phyloP scores from a whole-genome alignment of 1,139 yeast genomes.

The Pichia sp. region DNA sequence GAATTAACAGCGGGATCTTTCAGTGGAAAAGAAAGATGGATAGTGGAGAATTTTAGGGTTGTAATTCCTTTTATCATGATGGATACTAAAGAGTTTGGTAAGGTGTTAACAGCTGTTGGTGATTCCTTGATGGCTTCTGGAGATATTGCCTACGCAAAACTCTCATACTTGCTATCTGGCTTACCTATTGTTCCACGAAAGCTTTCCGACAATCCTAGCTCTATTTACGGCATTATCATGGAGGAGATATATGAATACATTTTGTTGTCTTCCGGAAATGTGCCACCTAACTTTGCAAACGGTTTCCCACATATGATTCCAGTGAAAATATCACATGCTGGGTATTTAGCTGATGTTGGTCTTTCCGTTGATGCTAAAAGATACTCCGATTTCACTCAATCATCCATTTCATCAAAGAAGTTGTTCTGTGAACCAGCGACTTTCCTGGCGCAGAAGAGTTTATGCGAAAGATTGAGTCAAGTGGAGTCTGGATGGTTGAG shows the following conservation, averaged over 20 bases:
- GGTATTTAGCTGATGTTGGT: constrained; percentile 59
- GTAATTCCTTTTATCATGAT: constrained; percentile 25
- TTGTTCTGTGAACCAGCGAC: constrained; percentile 34
- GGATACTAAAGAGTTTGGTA: constrained; percentile 29
- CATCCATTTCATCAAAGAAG: constrained; percentile 37
- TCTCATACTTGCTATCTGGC: constrained; percentile 24
- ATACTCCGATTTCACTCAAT: constrained; percentile 45
- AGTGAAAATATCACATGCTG: constrained; percentile 56
- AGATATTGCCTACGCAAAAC: constrained; percentile 19
- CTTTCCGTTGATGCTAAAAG: constrained; percentile 47
- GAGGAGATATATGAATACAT: constrained; percentile 70
- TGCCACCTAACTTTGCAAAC: constrained; percentile 25
- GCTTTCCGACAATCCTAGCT: constrained; percentile 26
- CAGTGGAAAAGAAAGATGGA: constrained; percentile 23
- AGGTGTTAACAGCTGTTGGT: constrained; percentile 51
- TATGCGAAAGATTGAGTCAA: constrained; percentile 41
- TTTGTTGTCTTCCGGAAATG: constrained; percentile 28
- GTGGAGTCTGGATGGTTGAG: constrained; percentile 31
- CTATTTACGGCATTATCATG: constrained; percentile 40
- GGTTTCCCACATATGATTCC: constrained; percentile 50
- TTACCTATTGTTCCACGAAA: constrained; percentile 22
- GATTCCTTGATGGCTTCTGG: constrained; percentile 37
- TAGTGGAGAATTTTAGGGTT: constrained; percentile 22
- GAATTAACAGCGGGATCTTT: constrained; percentile 12
- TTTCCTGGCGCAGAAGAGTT: constrained; percentile 32